phyloP scores from a whole-genome alignment of 202 grass and related monocot species.

The Schoenoplectus tabernaemontani region DNA sequence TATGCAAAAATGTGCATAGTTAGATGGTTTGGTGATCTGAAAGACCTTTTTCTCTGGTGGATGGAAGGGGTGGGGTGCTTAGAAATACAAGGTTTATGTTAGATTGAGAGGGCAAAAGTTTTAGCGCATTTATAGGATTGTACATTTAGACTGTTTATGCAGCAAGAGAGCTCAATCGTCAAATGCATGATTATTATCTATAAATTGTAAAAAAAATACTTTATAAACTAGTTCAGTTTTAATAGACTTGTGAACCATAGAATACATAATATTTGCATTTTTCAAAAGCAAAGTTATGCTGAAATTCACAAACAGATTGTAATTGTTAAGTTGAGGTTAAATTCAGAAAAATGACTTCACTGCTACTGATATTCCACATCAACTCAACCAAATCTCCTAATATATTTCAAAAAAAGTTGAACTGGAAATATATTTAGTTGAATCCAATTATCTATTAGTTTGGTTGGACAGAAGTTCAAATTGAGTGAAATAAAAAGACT shows the following conservation, averaged over 20 bases:
- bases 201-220: background rate
- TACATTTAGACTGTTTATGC: background rate
- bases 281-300: background rate
- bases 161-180: background rate
- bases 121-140: background rate
- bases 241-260: background rate
- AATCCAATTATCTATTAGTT: background rate
- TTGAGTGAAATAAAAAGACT: background rate
- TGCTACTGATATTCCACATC: background rate
- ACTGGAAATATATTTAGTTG: background rate
- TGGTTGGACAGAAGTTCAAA: background rate
- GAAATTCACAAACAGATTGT: background rate
- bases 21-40: background rate
- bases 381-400: background rate
- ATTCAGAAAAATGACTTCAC: background rate
- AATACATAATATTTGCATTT: constrained; percentile 2
- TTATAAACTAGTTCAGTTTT: background rate
- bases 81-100: background rate
- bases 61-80: background rate
- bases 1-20: background rate
- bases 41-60: background rate
- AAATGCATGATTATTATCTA: background rate
- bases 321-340: background rate
- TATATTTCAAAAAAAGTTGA: background rate
- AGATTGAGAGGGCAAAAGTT: background rate